Conservation (phyloP, 2,329 filamentous ascomycete species). For the Conoideocrella luteorostrata region DNA sequence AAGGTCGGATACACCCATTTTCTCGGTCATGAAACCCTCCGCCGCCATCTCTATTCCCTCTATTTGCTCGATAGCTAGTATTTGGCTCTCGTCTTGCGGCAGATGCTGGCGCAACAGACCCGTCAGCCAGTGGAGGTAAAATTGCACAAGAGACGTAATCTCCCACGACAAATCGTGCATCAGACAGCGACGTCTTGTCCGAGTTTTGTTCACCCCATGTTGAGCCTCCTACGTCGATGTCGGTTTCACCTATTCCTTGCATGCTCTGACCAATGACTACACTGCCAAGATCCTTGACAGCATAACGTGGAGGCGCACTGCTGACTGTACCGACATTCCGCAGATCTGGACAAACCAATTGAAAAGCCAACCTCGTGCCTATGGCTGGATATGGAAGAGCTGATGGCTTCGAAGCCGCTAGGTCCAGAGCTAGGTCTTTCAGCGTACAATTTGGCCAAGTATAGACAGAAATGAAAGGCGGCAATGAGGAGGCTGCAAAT, state of each 20-base stretch:
- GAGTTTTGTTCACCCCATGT: conserved; percentile 47
- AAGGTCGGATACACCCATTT: conserved; percentile 26
- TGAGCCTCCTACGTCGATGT: conserved; percentile 27
- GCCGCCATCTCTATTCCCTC: conserved; percentile 19
- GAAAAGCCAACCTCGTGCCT: conserved; percentile 81
- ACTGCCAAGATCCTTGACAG: conserved; percentile 75
- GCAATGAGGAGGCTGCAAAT: conserved; percentile 54
- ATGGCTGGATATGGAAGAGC: conserved; percentile 68
- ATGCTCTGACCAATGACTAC: conserved; percentile 65
- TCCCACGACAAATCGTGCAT: conserved; percentile 78
- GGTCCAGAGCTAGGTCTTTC: conserved; percentile 70
- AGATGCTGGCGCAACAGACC: conserved; percentile 61
- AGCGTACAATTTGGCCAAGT: conserved; percentile 80
- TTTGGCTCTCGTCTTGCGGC: conserved; percentile 21
- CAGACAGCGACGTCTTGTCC: conserved; percentile 69
- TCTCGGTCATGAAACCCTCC: conserved; percentile 19
- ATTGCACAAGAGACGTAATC: conserved; percentile 84
- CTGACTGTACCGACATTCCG: conserved; percentile 23
- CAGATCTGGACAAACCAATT: conserved; percentile 77
- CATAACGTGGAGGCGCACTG: conserved; percentile 48
- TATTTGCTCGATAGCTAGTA: conserved; percentile 8
- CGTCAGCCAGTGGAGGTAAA: conserved; percentile 66
- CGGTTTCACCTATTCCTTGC: conserved; percentile 34
- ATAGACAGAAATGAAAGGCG: conserved; percentile 71
- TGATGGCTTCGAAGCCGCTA: conserved; percentile 58